phyloP scores from a whole-genome alignment of 768 basidiomycete species.

The Rhizopogon salebrosus region DNA sequence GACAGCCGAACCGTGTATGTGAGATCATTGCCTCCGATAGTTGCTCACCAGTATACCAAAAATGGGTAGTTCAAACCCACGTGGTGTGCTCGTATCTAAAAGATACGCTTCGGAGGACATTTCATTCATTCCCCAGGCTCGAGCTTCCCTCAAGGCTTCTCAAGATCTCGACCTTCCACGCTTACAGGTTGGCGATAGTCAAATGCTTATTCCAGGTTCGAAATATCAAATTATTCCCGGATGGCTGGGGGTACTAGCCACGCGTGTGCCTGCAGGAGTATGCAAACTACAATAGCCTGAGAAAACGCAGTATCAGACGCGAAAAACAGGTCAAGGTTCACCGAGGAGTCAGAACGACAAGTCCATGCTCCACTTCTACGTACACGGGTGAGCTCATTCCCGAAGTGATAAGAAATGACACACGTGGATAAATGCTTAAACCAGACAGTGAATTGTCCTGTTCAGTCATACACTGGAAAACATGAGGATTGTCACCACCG shows the following conservation, averaged over 20 bases:
- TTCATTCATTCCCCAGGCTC: not conserved
- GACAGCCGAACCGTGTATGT: too few relatives aligned
- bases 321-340: slow-evolving; percentile 4
- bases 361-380: slow-evolving; percentile 4
- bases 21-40: too few relatives aligned
- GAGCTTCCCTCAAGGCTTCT: not conserved
- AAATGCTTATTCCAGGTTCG: not conserved
- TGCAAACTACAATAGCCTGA: not conserved
- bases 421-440: slow-evolving; percentile 1
- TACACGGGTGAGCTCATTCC: slow-evolving; percentile 3
- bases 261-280: slow-evolving; percentile 5
- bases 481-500: slow-evolving; percentile 8
- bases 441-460: not conserved
- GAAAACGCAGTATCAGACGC: slow-evolving; percentile 2
- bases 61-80: too few relatives aligned
- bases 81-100: too few relatives aligned
- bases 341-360: not conserved
- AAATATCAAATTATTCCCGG: not conserved
- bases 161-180: not conserved
- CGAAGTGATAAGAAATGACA: not conserved
- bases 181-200: not conserved
- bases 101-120: not conserved
- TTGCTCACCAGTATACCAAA: too few relatives aligned
- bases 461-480: slow-evolving; percentile 37
- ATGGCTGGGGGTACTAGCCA: not conserved